Conservation (phyloP, 139 green algal species). For the Mesostigma viride region DNA sequence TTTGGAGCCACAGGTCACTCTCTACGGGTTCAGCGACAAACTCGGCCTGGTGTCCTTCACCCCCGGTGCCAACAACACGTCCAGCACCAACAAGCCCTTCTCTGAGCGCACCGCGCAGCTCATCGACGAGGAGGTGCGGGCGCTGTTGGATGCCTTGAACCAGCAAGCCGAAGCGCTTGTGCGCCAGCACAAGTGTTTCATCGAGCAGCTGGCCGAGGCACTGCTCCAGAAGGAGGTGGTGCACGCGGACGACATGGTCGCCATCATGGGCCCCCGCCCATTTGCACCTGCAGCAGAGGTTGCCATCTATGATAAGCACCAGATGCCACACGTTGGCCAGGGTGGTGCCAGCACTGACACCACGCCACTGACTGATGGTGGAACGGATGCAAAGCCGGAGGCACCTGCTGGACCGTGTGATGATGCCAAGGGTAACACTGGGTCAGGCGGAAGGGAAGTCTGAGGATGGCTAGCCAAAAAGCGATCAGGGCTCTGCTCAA, state of each 20-base stretch:
- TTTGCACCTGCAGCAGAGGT: conserved; percentile 62
- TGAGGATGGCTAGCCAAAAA: too few species aligned
- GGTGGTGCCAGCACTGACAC: too few species aligned
- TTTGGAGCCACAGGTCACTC: conserved; percentile 53
- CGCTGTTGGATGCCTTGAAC: conserved; percentile 71
- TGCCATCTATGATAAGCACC: conserved; percentile 92
- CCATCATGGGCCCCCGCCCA: conserved; percentile 75
- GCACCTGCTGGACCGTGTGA: too few species aligned
- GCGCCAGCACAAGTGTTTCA: conserved; percentile 58
- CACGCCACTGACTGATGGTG: too few species aligned
- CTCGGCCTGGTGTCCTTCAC: conserved; percentile 94
- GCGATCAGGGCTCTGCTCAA: too few species aligned
- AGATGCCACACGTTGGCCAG: too few species aligned
- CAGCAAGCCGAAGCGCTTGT: conserved; percentile 69
- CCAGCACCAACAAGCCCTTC: conserved; percentile 98
- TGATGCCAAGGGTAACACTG: too few species aligned
- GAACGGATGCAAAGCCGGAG: too few species aligned
- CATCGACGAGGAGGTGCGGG: conserved; percentile 89
- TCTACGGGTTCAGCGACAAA: conserved; percentile 93
- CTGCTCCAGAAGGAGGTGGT: conserved; percentile 63
- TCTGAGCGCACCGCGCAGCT: conserved; percentile 77
- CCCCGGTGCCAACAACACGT: too few species aligned
- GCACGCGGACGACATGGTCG: conserved; percentile 71
- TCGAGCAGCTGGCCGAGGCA: conserved; percentile 68
- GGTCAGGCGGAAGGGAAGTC: too few species aligned